Evolutionary conservation across 192 early-diverging fungal genomes (phyloP).

Genomic region (Geranomyces variabilis): DNA sequence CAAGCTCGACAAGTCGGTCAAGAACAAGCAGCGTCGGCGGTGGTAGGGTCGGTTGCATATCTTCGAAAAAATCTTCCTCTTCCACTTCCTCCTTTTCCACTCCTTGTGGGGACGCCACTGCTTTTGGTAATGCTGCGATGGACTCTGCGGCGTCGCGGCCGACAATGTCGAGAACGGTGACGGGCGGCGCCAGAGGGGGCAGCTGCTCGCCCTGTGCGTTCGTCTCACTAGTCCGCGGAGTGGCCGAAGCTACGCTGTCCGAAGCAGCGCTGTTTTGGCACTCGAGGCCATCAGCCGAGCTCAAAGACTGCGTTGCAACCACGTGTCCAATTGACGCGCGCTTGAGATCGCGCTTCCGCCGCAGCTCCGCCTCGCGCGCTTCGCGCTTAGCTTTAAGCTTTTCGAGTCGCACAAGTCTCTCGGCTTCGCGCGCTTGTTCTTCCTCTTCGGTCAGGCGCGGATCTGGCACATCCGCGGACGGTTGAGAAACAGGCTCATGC

Average conservation of each 20-base stretch:
- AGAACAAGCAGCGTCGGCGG: not conserved
- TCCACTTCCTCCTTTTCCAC: not conserved
- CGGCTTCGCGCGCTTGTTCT: not conserved
- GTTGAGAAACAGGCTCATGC: not conserved
- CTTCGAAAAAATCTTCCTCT: conserved; percentile 19
- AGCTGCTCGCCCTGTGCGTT: not conserved
- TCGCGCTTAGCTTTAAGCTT: conserved; percentile 15
- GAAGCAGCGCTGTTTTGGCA: not conserved
- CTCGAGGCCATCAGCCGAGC: not conserved
- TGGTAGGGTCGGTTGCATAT: conserved; percentile 21
- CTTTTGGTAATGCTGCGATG: too few relatives aligned
- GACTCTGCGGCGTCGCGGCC: not conserved
- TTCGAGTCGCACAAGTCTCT: not conserved
- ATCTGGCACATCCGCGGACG: not conserved
- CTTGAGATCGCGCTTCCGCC: not conserved
- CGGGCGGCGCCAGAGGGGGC: not conserved
- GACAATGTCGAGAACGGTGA: not conserved
- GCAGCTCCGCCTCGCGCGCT: conserved; percentile 15
- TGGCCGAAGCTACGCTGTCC: not conserved
- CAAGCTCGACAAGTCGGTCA: not conserved
- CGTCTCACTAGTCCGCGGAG: not conserved
- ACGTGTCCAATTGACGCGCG: not conserved
- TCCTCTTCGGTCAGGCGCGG: not conserved
- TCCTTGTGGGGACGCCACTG: not conserved
- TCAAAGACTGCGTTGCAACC: not conserved